These are phyloP conservation scores for Triticum timopheevii DNA, from an alignment of 176 grass and related monocot species.

Conservation along the genomic window DNA sequence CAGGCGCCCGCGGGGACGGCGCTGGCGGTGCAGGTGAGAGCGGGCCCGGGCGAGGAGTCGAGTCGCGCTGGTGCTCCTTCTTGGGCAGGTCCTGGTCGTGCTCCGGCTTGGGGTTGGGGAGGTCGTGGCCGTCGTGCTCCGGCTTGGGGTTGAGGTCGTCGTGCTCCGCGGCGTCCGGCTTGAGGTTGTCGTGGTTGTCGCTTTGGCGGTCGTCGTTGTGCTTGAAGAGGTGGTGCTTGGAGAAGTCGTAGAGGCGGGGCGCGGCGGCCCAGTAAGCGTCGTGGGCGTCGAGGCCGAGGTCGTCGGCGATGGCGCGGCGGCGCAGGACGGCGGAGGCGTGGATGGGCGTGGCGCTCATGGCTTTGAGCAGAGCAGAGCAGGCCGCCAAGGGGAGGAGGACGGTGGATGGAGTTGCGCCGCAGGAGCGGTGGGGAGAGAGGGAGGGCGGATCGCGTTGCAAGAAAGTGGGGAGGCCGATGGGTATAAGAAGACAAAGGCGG, in stretches of 20 bases:
- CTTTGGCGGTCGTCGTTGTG: too few species aligned
- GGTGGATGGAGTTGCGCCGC: background rate
- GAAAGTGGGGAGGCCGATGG: background rate
- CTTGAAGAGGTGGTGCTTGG: background rate
- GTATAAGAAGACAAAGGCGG: background rate
- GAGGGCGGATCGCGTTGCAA: background rate
- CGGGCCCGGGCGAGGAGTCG: background rate
- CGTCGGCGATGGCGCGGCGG: slow-evolving; percentile 17
- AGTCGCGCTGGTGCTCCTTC: too few species aligned
- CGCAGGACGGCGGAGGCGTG: slow-evolving; percentile 46
- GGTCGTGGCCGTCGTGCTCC: too few species aligned
- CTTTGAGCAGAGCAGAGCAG: too few species aligned
- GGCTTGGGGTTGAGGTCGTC: too few species aligned
- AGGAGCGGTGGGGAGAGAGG: background rate
- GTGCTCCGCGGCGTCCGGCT: too few species aligned
- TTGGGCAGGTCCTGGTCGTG: too few species aligned
- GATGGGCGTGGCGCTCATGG: slow-evolving; percentile 30
- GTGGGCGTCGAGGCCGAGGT: background rate
- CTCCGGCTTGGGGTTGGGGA: too few species aligned
- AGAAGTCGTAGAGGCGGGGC: slow-evolving; percentile 41
- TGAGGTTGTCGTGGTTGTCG: too few species aligned
- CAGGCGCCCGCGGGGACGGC: background rate
- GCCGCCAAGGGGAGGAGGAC: background rate
- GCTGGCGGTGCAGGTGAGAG: too few species aligned
- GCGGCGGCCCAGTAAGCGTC: slow-evolving; percentile 59